A percentile compares a stretch with the other conserved stretches of the same genome.
phyloP scores from a whole-genome alignment of 2,329 filamentous ascomycete genomes.

The Microcyclospora pomicola region DNA sequence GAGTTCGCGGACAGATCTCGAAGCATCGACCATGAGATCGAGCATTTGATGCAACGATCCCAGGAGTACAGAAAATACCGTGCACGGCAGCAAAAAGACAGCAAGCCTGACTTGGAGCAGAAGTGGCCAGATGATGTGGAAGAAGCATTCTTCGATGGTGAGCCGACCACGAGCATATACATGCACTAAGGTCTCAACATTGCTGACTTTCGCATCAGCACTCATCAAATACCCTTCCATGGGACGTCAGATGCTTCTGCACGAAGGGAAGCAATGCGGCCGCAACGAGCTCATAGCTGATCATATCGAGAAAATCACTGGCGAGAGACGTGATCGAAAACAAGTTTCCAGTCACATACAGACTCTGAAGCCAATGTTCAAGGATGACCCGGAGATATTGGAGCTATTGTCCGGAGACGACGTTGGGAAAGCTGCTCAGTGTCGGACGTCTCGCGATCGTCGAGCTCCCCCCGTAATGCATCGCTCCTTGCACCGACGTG shows the following conservation, averaged over 20 bases:
- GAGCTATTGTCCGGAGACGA: constrained; percentile 28
- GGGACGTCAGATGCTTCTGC: constrained; percentile 37
- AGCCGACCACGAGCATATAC: constrained; percentile 4
- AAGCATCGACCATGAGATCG: constrained; percentile 10
- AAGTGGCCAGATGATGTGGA: constrained; percentile 37
- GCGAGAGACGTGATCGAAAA: constrained; percentile 40
- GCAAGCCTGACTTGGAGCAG: constrained; percentile 19
- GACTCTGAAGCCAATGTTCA: constrained; percentile 44
- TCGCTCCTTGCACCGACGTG: constrained; percentile 1
- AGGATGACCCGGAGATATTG: constrained; percentile 37
- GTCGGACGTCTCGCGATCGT: neutral
- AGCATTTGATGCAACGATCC: constrained; percentile 18
- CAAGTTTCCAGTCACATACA: constrained; percentile 53
- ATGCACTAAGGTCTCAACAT: constrained; percentile 1
- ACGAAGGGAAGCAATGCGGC: constrained; percentile 40
- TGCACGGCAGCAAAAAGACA: constrained; percentile 24
- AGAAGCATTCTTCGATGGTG: constrained; percentile 35
- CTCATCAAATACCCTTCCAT: constrained; percentile 44
- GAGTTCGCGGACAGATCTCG: constrained; percentile 2
- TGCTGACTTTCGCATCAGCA: constrained; percentile 17
- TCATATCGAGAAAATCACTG: constrained; percentile 42
- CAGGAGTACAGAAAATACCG: constrained; percentile 35
- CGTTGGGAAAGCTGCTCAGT: constrained; percentile 6
- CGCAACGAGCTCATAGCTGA: constrained; percentile 49
- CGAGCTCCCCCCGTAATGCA: neutral